Evolutionary conservation across 495 filamentous ascomycete species (phyloP).

Genomic region (Penicillium crystallinum): DNA sequence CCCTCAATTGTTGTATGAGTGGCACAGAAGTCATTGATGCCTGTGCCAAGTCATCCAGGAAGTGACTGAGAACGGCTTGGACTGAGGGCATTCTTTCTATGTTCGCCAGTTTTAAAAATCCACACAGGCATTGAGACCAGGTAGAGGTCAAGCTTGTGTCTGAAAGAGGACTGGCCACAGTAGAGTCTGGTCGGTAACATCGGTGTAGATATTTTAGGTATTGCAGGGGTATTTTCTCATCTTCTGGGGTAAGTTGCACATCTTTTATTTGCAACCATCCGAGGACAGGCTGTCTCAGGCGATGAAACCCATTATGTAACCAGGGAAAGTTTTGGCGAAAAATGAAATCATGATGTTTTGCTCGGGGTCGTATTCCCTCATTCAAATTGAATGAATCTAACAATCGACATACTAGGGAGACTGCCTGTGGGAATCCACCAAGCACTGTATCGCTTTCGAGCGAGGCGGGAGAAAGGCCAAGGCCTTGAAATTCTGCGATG

Average conservation of each 20-base stretch:
- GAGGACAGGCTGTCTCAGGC: slow-evolving; percentile 30
- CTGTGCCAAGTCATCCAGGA: slow-evolving; percentile 21
- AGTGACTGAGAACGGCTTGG: slow-evolving; percentile 24
- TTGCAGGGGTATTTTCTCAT: slow-evolving; percentile 17
- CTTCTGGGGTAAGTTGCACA: slow-evolving; percentile 10
- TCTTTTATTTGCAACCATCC: slow-evolving; percentile 21
- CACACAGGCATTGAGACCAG: slow-evolving; percentile 29
- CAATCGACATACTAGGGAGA: slow-evolving; percentile 22
- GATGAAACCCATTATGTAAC: slow-evolving; percentile 34
- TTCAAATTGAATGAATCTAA: slow-evolving; percentile 28
- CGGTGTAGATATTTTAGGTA: slow-evolving; percentile 21
- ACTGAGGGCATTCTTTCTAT: slow-evolving; percentile 16
- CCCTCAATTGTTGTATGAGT: slow-evolving; percentile 12
- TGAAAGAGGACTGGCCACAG: slow-evolving; percentile 12
- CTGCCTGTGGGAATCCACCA: slow-evolving; percentile 22
- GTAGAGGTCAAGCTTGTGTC: slow-evolving; percentile 23
- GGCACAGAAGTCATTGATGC: slow-evolving; percentile 5
- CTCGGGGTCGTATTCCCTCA: neutral
- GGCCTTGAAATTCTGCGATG: slow-evolving; percentile 28
- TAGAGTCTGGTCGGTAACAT: slow-evolving; percentile 12
- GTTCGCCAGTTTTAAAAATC: slow-evolving; percentile 19
- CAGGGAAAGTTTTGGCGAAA: slow-evolving; percentile 33
- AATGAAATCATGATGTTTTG: slow-evolving; percentile 10
- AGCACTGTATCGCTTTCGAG: slow-evolving; percentile 21
- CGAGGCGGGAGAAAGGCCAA: slow-evolving; percentile 27